Evolutionary conservation across 257 asterid species (phyloP), one percentile per base, ranked within the genome.

Genomic region (Perilla frutescens): DNA sequence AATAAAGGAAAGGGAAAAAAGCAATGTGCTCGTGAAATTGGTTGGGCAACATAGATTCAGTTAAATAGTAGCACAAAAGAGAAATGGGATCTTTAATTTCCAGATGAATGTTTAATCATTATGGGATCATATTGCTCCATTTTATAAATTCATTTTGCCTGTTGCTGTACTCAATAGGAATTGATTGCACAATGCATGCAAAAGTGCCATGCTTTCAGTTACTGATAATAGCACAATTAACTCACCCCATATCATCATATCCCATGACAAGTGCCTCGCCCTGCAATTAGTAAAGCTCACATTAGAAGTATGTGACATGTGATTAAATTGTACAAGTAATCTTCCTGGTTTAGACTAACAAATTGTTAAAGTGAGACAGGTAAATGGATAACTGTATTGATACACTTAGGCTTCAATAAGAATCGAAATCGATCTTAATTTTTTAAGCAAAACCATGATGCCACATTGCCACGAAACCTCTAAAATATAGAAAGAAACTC

Each of bases 201-300:
- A 76, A 37, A 69, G 74, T 45, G 54, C 9, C 45, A 47, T 44
- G 45, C 14, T 48, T 44, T 39, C 61, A 70, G 31, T 36, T 53
- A 29, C 62, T 32, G 57, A 66, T 8, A 74, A 49, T 12, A 63
- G 78, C 76, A 69, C 50, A 29, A 8, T 68, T 60, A 73, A 83
- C 98, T 91, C 81, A 94, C 98, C 99, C 99, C 99, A 94, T 91
- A 55, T 89, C 97, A 85, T 90, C 99, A 77, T 91, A 94, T 85
- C 99, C 99, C 97, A 91, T 90, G 63, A 94, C 97, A 55, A 94
- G 90, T 60, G 99, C 99, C 77, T 94, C 97, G 5, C 99, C 99
- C 99, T 94, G 97, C 72, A 86, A 83, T 72, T 50, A 73, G 72
- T 20, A 80, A 60, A 78, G 70, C 81, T 71, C 37, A 12, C 34